phyloP scores from a whole-genome alignment of 768 basidiomycete genomes.

The Pholiota molesta region DNA sequence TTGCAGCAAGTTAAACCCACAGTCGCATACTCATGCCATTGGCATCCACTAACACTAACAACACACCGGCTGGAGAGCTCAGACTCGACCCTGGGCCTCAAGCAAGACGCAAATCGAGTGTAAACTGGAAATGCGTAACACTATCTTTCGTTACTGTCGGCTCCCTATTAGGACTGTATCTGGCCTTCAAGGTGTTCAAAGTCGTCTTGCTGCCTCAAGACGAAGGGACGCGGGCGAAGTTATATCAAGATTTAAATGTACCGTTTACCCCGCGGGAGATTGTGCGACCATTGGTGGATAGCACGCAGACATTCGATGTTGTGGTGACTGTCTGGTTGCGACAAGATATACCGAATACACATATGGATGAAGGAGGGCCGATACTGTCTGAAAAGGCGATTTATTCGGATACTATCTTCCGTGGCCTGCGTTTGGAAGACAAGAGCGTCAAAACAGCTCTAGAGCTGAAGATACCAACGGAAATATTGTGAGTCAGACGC shows the following conservation, averaged over 20 bases:
- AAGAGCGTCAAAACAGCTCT: constrained; percentile 27
- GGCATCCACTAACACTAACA: neutral
- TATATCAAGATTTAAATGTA: neutral
- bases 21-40: too few relatives aligned
- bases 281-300: constrained; percentile 12
- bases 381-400: constrained; percentile 17
- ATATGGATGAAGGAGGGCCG: constrained; percentile 4
- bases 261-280: neutral
- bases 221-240: neutral
- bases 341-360: neutral
- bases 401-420: constrained; percentile 34
- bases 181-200: neutral
- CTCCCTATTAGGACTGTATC: neutral
- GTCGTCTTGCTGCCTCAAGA: neutral
- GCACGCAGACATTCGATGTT: constrained; percentile 19
- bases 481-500: constrained; percentile 30
- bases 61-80: neutral
- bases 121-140: neutral
- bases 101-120: neutral
- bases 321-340: constrained; percentile 23
- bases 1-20: too few relatives aligned
- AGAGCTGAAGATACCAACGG: constrained; percentile 32
- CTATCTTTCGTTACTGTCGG: neutral
- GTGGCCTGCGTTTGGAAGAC: constrained; percentile 27
- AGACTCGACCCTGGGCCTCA: neutral